These are phyloP conservation scores for Penicillium sp. DNA, from an alignment of 2,329 filamentous ascomycete genomes.

Conservation along the genomic window DNA sequence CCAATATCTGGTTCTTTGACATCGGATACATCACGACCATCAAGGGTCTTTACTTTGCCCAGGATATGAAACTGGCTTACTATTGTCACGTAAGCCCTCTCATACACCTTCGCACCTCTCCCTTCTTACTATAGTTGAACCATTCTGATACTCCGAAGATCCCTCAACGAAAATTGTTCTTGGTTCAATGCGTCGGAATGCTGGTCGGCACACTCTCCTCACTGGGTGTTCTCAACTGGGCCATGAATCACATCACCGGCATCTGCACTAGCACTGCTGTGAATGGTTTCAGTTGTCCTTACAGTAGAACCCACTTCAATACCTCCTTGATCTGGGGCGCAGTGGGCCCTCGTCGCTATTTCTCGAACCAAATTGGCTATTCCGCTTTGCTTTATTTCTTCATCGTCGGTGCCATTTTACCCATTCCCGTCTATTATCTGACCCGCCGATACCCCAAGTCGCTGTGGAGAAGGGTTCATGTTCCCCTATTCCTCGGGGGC, in stretches of 20 bases:
- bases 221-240: conserved; percentile 48
- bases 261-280: conserved; percentile 56
- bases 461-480: conserved; percentile 62
- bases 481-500: conserved; percentile 64
- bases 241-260: conserved; percentile 43
- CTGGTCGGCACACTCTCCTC: conserved; percentile 48
- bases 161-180: conserved; percentile 49
- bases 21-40: conserved; percentile 30
- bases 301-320: conserved; percentile 60
- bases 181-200: conserved; percentile 50
- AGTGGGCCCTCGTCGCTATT: conserved; percentile 67
- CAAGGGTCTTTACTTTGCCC: conserved; percentile 29
- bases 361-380: conserved; percentile 61
- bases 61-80: conserved; percentile 32
- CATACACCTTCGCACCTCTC: no score
- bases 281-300: conserved; percentile 58
- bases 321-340: conserved; percentile 69
- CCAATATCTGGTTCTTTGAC: conserved; percentile 34
- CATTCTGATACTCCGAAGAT: conserved; percentile 33
- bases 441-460: conserved; percentile 61
- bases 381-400: conserved; percentile 65
- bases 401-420: conserved; percentile 62
- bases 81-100: conserved; percentile 24
- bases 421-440: conserved; percentile 57
- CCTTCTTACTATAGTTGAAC: neutral